Conservation (phyloP, 2,329 filamentous ascomycete species). For the Ophiostoma tasmaniense region DNA sequence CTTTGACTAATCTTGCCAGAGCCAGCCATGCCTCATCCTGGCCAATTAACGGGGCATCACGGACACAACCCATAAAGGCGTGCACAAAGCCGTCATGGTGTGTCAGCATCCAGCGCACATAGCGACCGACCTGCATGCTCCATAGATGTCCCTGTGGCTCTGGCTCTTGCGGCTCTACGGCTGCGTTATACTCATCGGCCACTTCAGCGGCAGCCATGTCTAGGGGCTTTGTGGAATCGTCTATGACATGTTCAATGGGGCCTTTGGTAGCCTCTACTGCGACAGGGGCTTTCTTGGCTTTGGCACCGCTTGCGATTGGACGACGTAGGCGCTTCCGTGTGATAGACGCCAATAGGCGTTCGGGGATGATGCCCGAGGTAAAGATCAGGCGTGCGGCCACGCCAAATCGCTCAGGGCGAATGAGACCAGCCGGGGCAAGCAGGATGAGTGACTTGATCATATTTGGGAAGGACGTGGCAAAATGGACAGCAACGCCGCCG, state of each 20-base stretch:
- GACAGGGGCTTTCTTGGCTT: not conserved
- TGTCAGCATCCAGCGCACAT: conserved; percentile 50
- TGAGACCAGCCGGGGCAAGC: conserved; percentile 69
- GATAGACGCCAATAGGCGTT: conserved; percentile 40
- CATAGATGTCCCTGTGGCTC: conserved; percentile 27
- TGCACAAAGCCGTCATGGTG: conserved; percentile 50
- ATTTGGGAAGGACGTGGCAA: conserved; percentile 63
- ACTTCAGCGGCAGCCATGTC: conserved; percentile 38
- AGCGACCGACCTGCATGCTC: conserved; percentile 39
- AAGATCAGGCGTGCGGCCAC: conserved; percentile 43
- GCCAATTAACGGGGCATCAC: conserved; percentile 44
- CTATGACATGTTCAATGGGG: not conserved
- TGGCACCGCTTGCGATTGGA: conserved; percentile 38
- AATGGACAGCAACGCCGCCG: conserved; percentile 67
- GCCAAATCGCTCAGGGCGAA: conserved; percentile 49
- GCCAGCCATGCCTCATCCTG: conserved; percentile 44
- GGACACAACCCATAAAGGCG: conserved; percentile 51
- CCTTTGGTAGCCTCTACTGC: not conserved
- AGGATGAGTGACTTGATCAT: conserved; percentile 64
- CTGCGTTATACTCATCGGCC: conserved; percentile 25
- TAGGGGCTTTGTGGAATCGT: conserved; percentile 20
- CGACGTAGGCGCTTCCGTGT: conserved; percentile 41
- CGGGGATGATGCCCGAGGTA: conserved; percentile 46
- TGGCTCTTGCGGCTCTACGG: conserved; percentile 14
- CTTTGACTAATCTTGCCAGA: conserved; percentile 31